These are phyloP conservation scores for Chionographis japonica DNA, from an alignment of 106 monocot species.

Conservation along the genomic window DNA sequence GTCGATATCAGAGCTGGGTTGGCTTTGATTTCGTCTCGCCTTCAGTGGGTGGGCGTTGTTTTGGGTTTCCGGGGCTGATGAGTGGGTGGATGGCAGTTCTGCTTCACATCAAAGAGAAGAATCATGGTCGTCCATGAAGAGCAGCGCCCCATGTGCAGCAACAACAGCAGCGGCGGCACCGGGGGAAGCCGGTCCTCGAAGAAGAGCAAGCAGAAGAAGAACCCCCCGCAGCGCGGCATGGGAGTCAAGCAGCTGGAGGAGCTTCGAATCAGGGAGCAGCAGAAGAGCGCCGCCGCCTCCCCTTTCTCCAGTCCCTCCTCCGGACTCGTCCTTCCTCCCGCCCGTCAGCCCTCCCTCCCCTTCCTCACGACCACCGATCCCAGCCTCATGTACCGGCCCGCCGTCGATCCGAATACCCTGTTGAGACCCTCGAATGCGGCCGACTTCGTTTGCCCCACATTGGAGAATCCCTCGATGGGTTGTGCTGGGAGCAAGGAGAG, in stretches of 20 bases:
- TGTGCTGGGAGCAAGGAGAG: background rate
- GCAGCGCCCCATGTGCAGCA: background rate
- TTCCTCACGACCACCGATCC: slow-evolving; percentile 9
- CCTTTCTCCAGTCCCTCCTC: background rate
- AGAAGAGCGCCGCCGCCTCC: slow-evolving; percentile 5
- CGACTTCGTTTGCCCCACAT: background rate
- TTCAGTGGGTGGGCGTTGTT: background rate
- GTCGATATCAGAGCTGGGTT: too few relatives aligned
- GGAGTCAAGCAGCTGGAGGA: slow-evolving; percentile 82
- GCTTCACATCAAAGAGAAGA: background rate
- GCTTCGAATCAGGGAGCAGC: slow-evolving; percentile 55
- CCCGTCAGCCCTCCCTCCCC: background rate
- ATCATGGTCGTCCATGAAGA: slow-evolving; percentile 1
- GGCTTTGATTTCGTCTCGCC: background rate
- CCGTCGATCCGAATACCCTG: background rate
- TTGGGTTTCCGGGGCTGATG: background rate
- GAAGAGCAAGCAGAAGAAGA: slow-evolving; percentile 54
- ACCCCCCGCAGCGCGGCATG: slow-evolving; percentile 75
- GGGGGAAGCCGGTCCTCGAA: too few relatives aligned
- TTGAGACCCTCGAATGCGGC: background rate
- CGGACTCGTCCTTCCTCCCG: background rate
- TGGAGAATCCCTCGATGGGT: background rate
- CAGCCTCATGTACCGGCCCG: background rate
- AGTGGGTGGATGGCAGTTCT: background rate
- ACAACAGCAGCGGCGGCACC: background rate